Evolutionary conservation across 2,329 filamentous ascomycete species (phyloP), one percentile per base, ranked within the genome.

Genomic region (Epichloe gansuensis): DNA sequence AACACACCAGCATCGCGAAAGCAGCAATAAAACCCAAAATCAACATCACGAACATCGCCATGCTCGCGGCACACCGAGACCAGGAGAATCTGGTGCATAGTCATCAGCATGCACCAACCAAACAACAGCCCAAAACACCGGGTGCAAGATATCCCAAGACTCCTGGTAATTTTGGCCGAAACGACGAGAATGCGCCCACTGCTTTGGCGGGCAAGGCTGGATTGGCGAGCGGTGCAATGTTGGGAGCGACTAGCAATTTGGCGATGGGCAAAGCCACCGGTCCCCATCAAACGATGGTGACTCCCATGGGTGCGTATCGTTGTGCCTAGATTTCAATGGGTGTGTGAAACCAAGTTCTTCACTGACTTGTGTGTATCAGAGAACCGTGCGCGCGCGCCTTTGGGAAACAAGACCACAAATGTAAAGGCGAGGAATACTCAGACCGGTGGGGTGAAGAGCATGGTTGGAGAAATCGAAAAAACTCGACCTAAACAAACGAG

Each of bases 371-470:
- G 27, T 2, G 46, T 17, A 49, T 47, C 46, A 67, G 67, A 60
- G 12, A 61, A 62, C 31, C 81, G 82, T 54, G 83, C 74, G 54
- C 82, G 91, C 61, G 89, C 90, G 39, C 87, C 89, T 12, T 73
- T 98, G 47, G 91, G 91, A 36, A 85, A 88, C 75, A 98, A 98
- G 70, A 97, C 91, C 1, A 97, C 93, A 50, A 98, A 98, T 67
- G 89, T 87, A 51, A 97, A 95, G 73, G 78, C 84, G 54, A 80
- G 75, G 63, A 76, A 74, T 48, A 77, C 82, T 58, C 82, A 85
- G 56, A 83, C 82, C 4, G 79, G 79, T 6, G 82, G 78, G 34
- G 82, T 78, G 35, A 84, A 82, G 60, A 72, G 71, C 53, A 72
- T 74, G 23, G 74, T 76, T 41, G 74, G 76, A 47, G 80, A 82